Evolutionary conservation across 352 stramenopile species (phyloP), one percentile per base, ranked within the genome.

Genomic region (Globisporangium parvum): DNA sequence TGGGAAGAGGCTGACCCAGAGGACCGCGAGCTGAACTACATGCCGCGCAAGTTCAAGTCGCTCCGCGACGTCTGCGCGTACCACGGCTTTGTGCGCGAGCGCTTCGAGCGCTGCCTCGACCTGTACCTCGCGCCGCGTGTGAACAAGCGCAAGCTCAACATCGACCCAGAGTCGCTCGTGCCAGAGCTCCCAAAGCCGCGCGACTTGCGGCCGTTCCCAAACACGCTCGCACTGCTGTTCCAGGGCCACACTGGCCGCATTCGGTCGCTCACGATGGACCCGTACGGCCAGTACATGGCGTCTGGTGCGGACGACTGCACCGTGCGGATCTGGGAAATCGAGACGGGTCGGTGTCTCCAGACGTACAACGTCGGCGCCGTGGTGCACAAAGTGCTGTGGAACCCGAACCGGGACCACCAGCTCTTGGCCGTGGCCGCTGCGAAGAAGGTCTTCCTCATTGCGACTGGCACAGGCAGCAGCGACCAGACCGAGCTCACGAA

Each of bases 61-160:
- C 75, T 99, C 47, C 88, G 97, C 33, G 90, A 96, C 35, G 96
- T 99, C 35, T 93, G 93, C 45, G 95, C 88, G 20, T 99, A 99
- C 75, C 70, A 86, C 24, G 90, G 98, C 66, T 96, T 98, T 47
- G 92, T 99, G 28, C 94, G 95, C 60, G 98, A 99, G 76, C 84
- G 96, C n/a, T 99, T 99, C 70, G 97, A 99, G 69, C 86, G 98
- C 12, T 99, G 98, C 70, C 76, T 99, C 20, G 98, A 99, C 83
- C 77, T 99, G 39, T 99, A 99, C 77, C 71, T 99, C 28, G 98
- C 91, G 53, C 97, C 98, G 40, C 91, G 98, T 61, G 81, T 93
- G 44, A 95, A 93, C 75, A 95, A 99, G 79, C 85, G 91, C 51
- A 94, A 97, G 52, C 79, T 99, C 57, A 99, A 98, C 70, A 99